Conservation (phyloP, 2,329 filamentous ascomycete genomes). For the Colletotrichum cuscutae region DNA sequence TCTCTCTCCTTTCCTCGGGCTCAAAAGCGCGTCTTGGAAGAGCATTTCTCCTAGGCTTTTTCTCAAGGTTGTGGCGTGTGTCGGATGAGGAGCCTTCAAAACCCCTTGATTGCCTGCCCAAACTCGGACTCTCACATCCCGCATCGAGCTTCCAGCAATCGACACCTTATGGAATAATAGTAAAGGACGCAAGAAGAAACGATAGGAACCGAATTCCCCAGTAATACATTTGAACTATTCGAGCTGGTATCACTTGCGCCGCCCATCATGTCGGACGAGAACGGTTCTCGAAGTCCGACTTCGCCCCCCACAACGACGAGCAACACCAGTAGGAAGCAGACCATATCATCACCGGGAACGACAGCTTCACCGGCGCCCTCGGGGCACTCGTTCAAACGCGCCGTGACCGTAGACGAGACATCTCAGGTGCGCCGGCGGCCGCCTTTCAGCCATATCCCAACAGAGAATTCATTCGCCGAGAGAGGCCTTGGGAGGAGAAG, state of each 20-base stretch:
- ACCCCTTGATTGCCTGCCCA: conserved; percentile 31
- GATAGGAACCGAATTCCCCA: neutral
- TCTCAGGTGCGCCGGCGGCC: conserved; percentile 39
- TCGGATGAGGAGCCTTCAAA: conserved; percentile 31
- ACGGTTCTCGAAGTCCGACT: conserved; percentile 26
- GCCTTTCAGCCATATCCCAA: conserved; percentile 36
- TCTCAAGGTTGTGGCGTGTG: neutral
- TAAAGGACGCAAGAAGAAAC: neutral
- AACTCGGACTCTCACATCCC: conserved; percentile 20
- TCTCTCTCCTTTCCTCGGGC: conserved; percentile 8
- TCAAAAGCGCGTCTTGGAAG: neutral
- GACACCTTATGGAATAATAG: neutral
- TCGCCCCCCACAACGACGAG: conserved; percentile 27
- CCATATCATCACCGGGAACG: conserved; percentile 25
- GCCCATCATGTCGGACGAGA: conserved; percentile 32
- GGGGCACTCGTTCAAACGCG: conserved; percentile 53
- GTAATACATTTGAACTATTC: neutral
- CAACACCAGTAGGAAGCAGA: conserved; percentile 32
- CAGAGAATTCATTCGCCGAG: conserved; percentile 42
- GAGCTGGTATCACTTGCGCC: neutral
- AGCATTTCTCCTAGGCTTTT: neutral
- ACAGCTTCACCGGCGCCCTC: conserved; percentile 36
- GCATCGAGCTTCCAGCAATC: neutral
- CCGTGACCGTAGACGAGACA: conserved; percentile 51
- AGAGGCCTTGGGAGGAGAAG: conserved; percentile 61